Percentiles rank a stretch among this genome's conserved stretches.
phyloP scores from a whole-genome alignment of 805 yeast species.

The Ogataea populi-albae region DNA sequence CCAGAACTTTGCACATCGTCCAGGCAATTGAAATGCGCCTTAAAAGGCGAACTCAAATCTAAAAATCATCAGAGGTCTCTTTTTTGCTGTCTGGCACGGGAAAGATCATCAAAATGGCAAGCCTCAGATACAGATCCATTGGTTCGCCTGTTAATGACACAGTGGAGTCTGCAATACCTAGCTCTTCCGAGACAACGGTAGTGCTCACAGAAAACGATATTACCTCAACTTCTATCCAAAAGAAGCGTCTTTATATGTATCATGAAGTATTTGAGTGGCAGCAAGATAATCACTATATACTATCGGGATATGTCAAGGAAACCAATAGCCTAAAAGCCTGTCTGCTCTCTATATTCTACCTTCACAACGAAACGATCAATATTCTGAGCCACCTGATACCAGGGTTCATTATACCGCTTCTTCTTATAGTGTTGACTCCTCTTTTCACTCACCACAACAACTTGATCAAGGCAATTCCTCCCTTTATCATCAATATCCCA shows the following conservation, averaged over 20 bases:
- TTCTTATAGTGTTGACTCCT: constrained; percentile 21
- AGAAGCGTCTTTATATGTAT: constrained; percentile 24
- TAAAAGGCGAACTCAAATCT: too few relatives aligned
- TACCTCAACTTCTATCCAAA: not conserved
- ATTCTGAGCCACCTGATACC: constrained; percentile 54
- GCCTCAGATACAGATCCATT: not conserved
- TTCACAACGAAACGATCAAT: constrained; percentile 55
- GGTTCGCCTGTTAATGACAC: not conserved
- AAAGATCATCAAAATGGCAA: too few relatives aligned
- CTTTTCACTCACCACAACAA: constrained; percentile 16
- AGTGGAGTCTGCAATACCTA: not conserved
- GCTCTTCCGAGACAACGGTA: too few relatives aligned
- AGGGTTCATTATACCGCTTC: constrained; percentile 32
- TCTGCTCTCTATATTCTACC: constrained; percentile 39
- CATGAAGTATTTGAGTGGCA: constrained; percentile 56
- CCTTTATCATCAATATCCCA: constrained; percentile 26
- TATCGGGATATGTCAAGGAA: constrained; percentile 48
- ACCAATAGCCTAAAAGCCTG: constrained; percentile 41
- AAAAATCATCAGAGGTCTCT: too few relatives aligned
- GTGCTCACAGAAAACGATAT: not conserved
- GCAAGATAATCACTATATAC: constrained; percentile 51
- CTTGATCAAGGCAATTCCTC: constrained; percentile 23
- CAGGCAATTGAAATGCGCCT: too few relatives aligned
- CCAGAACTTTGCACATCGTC: too few relatives aligned
- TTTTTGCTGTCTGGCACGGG: too few relatives aligned